Evolutionary conservation across 768 basidiomycete species (phyloP), one percentile per base, ranked within the genome.

Genomic region (Cystobasidium onofrii): DNA sequence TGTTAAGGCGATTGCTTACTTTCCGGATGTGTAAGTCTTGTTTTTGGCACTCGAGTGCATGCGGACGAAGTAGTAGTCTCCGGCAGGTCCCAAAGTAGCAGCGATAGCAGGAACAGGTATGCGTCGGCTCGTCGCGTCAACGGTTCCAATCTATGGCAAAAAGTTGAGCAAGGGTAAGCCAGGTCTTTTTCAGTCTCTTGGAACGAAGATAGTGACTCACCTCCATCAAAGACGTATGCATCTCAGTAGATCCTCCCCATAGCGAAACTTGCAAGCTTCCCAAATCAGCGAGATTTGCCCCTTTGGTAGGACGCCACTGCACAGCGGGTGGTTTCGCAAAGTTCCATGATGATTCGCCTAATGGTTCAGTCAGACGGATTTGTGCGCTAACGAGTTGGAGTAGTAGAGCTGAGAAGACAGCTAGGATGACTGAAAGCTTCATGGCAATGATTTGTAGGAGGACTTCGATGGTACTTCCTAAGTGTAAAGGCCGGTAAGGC

Each of bases 1-100:
- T 20, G 4, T 7, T 4, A 50, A 12, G n/a, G 2, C 57, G 31
- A 43, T 3, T 20, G 41, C 63, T 39, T 27, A 64, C 63, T 64
- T 64, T 27, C 43, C 43, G 34, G 63, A 64, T 36, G 43, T 39
- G 18, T 41, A 64, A 3, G 63, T 46, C 39, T 64, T 64, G 33
- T 46, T 36, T 15, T n/a, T 64, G 3, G 43, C 7, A 34, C 63
- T 64, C n/a, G 63, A 64, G 25, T 46, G 63, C 63, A 64, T 25
- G 17, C 43, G 31, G 25, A 64, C 20, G 33, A 64, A 64, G 39
- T 64, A 64, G 25, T 41, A 64, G 15, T 64, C 63, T 4, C 63
- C 63, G 10, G 63, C 25, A 2, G 63, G 63, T 41, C 63, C 63
- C 18, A 64, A 27, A 23, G 12, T 43, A 23, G 63, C 39, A 46